These are phyloP conservation scores for Yamadazyma diospyri DNA, from an alignment of 1,139 yeast genomes.

Conservation along the genomic window DNA sequence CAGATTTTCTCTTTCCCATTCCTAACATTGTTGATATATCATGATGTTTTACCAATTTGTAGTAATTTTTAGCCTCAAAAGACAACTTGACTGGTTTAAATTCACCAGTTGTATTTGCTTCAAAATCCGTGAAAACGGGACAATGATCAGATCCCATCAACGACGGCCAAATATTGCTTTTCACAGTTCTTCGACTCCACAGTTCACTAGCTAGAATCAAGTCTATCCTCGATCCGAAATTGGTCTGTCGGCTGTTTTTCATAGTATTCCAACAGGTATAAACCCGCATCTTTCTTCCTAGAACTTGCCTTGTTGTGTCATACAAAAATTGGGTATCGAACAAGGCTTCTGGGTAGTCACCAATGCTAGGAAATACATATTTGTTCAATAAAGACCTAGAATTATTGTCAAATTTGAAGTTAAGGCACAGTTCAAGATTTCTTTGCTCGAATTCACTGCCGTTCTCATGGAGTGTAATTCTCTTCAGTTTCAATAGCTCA, in stretches of 20 bases:
- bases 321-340: slow-evolving; percentile 32
- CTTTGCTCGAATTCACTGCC: slow-evolving; percentile 38
- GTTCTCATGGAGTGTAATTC: slow-evolving; percentile 17
- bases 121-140: slow-evolving; percentile 75
- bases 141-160: slow-evolving; percentile 92
- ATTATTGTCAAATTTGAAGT: slow-evolving; percentile 39
- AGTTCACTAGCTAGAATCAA: slow-evolving; percentile 51
- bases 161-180: slow-evolving; percentile 65
- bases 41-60: slow-evolving; percentile 45
- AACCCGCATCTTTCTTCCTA: slow-evolving; percentile 58
- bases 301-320: slow-evolving; percentile 63
- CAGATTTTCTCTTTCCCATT: slow-evolving; percentile 11
- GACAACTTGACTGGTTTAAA: slow-evolving; percentile 20
- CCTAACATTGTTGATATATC: slow-evolving; percentile 53
- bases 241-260: slow-evolving; percentile 73
- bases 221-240: slow-evolving; percentile 88
- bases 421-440: slow-evolving; percentile 34
- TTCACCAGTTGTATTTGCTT: slow-evolving; percentile 5
- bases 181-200: slow-evolving; percentile 28
- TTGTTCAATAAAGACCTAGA: slow-evolving; percentile 45
- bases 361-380: slow-evolving; percentile 22
- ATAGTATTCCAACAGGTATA: slow-evolving; percentile 93
- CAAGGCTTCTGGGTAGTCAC: slow-evolving; percentile 5
- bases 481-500: slow-evolving; percentile 29
- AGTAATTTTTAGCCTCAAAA: slow-evolving; percentile 57